A percentile compares a stretch with the other conserved stretches of the same genome.
Evolutionary conservation across 2,329 filamentous ascomycete species (phyloP).

Genomic region (Phyllosticta citriasiana): DNA sequence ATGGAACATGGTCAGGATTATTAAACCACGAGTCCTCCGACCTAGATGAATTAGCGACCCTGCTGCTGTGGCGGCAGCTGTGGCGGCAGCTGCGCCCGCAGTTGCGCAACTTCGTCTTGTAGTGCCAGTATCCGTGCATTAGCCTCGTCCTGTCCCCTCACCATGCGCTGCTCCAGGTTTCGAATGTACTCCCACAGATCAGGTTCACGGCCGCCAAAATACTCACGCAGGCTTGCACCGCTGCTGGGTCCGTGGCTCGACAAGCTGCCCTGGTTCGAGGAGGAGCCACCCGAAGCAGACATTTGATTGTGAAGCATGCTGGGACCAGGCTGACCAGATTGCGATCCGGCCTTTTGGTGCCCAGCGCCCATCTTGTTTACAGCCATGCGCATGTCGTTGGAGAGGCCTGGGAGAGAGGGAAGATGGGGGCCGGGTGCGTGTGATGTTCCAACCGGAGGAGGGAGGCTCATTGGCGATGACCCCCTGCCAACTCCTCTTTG

Average conservation of each 20-base stretch:
- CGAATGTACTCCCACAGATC: conserved; percentile 66
- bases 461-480: conserved; percentile 40
- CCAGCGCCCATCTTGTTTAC: conserved; percentile 11
- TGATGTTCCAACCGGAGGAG: conserved; percentile 32
- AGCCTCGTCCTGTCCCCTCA: conserved; percentile 38
- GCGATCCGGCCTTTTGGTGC: conserved; percentile 14
- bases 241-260: conserved; percentile 45
- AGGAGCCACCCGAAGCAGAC: conserved; percentile 27
- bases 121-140: conserved; percentile 34
- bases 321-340: conserved; percentile 19
- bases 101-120: conserved; percentile 33
- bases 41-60: conserved; percentile 4
- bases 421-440: conserved; percentile 29
- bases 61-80: conserved; percentile 9
- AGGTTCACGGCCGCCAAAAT: conserved; percentile 43
- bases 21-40: conserved; percentile 2
- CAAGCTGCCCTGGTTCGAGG: conserved; percentile 40
- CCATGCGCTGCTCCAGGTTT: conserved; percentile 49
- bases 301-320: conserved; percentile 33
- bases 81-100: conserved; percentile 7
- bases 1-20: conserved; percentile 9
- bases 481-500: conserved; percentile 48
- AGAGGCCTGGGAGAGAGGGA: conserved; percentile 33
- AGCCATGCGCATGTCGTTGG: conserved; percentile 15
- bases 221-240: conserved; percentile 54